Conservation (phyloP, 2,329 filamentous ascomycete species). For the Talaromyces piceae region DNA sequence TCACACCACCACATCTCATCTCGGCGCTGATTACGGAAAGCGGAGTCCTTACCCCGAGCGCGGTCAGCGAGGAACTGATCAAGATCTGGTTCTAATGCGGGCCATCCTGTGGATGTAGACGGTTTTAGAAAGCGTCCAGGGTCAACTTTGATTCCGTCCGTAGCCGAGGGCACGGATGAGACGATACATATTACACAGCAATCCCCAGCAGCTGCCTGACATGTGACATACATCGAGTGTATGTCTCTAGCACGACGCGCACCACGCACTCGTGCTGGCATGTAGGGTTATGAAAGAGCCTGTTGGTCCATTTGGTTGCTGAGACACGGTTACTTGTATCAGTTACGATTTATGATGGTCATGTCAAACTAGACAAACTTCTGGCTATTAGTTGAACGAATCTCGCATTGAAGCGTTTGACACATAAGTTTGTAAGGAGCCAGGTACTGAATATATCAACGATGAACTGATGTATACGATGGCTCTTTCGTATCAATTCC, state of each 20-base stretch:
- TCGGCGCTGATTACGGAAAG: constrained; percentile 59
- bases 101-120: neutral
- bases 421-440: too few relatives aligned
- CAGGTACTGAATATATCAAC: too few relatives aligned
- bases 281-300: neutral
- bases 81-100: constrained; percentile 48
- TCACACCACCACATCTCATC: constrained; percentile 53
- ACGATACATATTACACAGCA: too few relatives aligned
- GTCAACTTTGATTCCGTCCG: neutral
- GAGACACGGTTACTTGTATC: neutral
- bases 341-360: too few relatives aligned
- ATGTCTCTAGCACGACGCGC: neutral
- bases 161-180: neutral
- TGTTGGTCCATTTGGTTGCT: neutral
- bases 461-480: too few relatives aligned
- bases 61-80: constrained; percentile 60
- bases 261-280: neutral
- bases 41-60: constrained; percentile 56
- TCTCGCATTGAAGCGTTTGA: too few relatives aligned
- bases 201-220: neutral
- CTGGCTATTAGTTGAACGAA: too few relatives aligned
- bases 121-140: constrained; percentile 6
- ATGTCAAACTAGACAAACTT: too few relatives aligned
- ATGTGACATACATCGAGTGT: neutral
- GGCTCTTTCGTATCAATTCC: too few relatives aligned